Evolutionary conservation across 192 early-diverging fungal species (phyloP), one percentile per base, ranked within the genome.

Genomic region (Spinellus fusiger): DNA sequence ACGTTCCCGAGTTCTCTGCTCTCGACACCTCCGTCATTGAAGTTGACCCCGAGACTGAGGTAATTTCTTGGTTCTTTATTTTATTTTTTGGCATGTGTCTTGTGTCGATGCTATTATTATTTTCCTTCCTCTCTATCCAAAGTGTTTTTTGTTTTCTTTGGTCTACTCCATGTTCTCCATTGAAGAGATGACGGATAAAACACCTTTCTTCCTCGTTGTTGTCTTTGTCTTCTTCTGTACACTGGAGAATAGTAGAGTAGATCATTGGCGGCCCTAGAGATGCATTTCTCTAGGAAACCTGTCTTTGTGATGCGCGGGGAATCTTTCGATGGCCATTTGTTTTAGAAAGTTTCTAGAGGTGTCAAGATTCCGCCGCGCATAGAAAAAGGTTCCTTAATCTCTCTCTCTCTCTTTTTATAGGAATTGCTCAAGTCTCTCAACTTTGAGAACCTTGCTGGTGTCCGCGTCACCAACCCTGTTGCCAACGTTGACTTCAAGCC

Each of bases 1-100:
- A 92, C 75, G 94, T 99, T 63, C 97, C 97, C 56, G 97, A 99
- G 69, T 81, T 94, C 74, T 99, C 97, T 62, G 97, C 95, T 70
- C 85, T 99, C 64, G 89, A 89, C 59, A 86, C 84, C 60, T 88
- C 90, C 26, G 75, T 79, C 56, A 93, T 98, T 73, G 95, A 96
- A 80, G 84, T 99, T 71, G 94, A 98, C 82, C 81, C 86, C 56
- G 94, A 97, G 69, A 98, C 95, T 67, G 79, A 91, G 66, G 89
- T 86, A 81, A 59, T 61, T 62, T 34, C 37, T 31, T 44, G 15
- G 9, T 37, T 44, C 47, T 18, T 58, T 29, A 13, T 13, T 44
- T 38, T 58, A 4, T 27, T 23, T 16, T 29, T 46, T 23, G 56
- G 22, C n/a, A 44, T 46, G 38, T 25, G 18, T 40, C 25, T 13